Evolutionary conservation across 2,329 filamentous ascomycete species (phyloP).

Genomic region (Sclerotinia trifoliorum): DNA sequence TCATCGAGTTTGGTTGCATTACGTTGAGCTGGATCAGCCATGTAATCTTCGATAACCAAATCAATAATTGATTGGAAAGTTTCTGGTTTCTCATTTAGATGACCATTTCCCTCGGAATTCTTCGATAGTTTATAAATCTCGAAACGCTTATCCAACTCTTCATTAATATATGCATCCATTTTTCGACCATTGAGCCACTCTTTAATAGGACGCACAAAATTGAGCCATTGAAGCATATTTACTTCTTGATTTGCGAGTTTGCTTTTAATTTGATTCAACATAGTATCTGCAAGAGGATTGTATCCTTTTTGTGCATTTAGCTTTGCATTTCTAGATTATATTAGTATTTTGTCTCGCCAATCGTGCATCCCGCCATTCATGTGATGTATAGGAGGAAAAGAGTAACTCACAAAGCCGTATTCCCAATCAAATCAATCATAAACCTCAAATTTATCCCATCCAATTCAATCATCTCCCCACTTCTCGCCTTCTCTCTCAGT

Average conservation of each 20-base stretch:
- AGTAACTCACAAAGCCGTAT: slow-evolving; percentile 22
- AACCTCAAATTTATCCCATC: slow-evolving; percentile 28
- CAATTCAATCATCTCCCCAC: slow-evolving; percentile 27
- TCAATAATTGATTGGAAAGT: slow-evolving; percentile 28
- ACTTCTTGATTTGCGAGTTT: slow-evolving; percentile 26
- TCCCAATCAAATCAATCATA: slow-evolving; percentile 33
- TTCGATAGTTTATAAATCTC: not conserved
- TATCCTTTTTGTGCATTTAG: slow-evolving; percentile 28
- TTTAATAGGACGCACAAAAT: slow-evolving; percentile 26
- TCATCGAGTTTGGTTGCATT: slow-evolving; percentile 22
- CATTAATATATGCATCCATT: slow-evolving; percentile 32
- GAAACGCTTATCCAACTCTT: slow-evolving; percentile 32
- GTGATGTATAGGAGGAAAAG: not conserved
- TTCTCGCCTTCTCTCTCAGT: slow-evolving; percentile 26
- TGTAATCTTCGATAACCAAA: slow-evolving; percentile 30
- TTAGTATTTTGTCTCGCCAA: not conserved
- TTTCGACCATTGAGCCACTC: slow-evolving; percentile 29
- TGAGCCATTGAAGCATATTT: slow-evolving; percentile 27
- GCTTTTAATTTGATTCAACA: slow-evolving; percentile 29
- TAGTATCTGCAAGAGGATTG: slow-evolving; percentile 30
- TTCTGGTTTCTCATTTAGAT: not conserved
- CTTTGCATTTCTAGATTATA: slow-evolving; percentile 18
- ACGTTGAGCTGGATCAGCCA: slow-evolving; percentile 19
- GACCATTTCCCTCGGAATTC: slow-evolving; percentile 16
- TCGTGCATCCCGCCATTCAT: not conserved